phyloP scores from a whole-genome alignment of 345 rosid genomes.

The Eucalyptus coolabah region DNA sequence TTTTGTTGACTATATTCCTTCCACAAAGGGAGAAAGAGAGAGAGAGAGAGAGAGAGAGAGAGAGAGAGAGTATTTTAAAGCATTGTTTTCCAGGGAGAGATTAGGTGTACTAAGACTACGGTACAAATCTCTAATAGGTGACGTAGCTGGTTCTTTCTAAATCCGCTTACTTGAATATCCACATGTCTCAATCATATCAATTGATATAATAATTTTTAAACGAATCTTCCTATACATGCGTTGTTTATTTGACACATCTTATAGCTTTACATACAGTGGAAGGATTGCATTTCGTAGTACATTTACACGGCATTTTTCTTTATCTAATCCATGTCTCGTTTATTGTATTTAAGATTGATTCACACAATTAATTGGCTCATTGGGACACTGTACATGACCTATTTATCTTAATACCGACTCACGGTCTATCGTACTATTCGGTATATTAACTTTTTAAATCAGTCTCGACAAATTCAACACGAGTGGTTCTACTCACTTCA shows the following conservation, averaged over 20 bases:
- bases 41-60: not conserved
- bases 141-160: not conserved
- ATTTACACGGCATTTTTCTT: conserved; percentile 3
- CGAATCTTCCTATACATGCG: not conserved
- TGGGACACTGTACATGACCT: not conserved
- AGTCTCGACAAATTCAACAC: not conserved
- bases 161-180: not conserved
- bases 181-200: not conserved
- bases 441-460: not conserved
- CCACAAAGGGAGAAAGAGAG: not conserved
- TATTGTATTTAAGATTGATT: not conserved
- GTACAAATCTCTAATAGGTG: not conserved
- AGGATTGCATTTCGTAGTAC: conserved; percentile 9
- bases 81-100: not conserved
- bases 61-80: not conserved
- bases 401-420: not conserved
- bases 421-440: not conserved
- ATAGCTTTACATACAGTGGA: not conserved
- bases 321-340: not conserved
- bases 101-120: not conserved
- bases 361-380: not conserved
- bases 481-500: not conserved
- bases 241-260: not conserved
- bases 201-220: not conserved
- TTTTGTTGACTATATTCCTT: conserved; percentile 24